Percentiles rank a stretch among this genome's conserved stretches.
These are phyloP conservation scores for Verbena officinalis DNA, from an alignment of 257 asterid genomes.

Conservation along the genomic window DNA sequence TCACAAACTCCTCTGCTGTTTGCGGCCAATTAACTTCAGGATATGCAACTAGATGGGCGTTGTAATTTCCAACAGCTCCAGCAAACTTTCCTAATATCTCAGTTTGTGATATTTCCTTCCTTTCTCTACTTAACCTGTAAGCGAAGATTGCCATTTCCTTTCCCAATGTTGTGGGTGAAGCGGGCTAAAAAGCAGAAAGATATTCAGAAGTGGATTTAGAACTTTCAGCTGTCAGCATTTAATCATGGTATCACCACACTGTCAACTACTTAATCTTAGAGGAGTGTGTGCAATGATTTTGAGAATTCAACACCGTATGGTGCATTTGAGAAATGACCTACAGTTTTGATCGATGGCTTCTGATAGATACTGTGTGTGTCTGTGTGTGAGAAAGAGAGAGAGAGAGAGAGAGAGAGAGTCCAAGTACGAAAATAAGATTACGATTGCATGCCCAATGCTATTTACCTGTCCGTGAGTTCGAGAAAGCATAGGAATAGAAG, in stretches of 20 bases:
- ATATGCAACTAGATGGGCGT: constrained; percentile 63
- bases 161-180: constrained; percentile 67
- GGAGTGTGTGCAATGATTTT: neutral
- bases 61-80: constrained; percentile 77
- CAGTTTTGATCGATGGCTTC: neutral
- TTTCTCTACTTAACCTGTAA: constrained; percentile 47
- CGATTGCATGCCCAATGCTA: neutral
- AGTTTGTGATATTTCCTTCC: constrained; percentile 34
- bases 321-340: too few relatives aligned
- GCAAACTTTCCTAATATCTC: constrained; percentile 65
- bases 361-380: neutral
- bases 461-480: constrained; percentile 68
- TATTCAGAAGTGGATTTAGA: constrained; percentile 1
- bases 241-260: constrained; percentile 4
- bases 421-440: neutral
- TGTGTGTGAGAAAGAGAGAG: neutral
- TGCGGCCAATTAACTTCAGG: constrained; percentile 55
- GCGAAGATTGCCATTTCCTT: constrained; percentile 69
- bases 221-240: neutral
- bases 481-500: constrained; percentile 40
- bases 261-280: neutral
- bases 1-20: constrained; percentile 60
- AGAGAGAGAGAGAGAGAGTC: neutral
- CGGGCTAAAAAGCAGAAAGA: constrained; percentile 46
- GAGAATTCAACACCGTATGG: neutral